Conservation (phyloP, 768 basidiomycete species). For the Russula compacta region DNA sequence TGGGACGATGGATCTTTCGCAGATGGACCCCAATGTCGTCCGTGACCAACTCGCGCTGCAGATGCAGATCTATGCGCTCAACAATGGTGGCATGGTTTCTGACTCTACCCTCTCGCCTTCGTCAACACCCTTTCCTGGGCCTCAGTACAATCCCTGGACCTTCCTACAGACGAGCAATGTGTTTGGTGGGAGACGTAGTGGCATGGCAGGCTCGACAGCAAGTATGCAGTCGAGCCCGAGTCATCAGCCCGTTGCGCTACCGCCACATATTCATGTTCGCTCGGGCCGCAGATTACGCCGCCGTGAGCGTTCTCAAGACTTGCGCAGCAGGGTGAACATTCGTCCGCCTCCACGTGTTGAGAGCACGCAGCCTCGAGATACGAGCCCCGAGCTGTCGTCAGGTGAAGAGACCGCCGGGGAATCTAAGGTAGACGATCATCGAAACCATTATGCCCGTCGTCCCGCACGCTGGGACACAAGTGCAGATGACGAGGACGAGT, state of each 20-base stretch:
- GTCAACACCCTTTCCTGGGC: conserved; percentile 59
- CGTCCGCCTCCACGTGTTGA: conserved; percentile 72
- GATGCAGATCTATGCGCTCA: conserved; percentile 70
- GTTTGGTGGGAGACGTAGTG: conserved; percentile 14
- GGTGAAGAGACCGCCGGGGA: conserved; percentile 79
- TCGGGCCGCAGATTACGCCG: conserved; percentile 40
- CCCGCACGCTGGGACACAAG: conserved; percentile 28
- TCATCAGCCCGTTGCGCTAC: conserved; percentile 53
- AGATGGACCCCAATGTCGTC: conserved; percentile 41
- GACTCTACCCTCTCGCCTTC: conserved; percentile 76
- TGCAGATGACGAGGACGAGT: conserved; percentile 33
- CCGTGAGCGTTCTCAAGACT: conserved; percentile 32
- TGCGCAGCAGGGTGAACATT: conserved; percentile 29
- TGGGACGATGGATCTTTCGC: conserved; percentile 19
- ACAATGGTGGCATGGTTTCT: conserved; percentile 51
- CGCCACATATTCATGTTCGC: conserved; percentile 39
- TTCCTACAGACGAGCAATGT: conserved; percentile 38
- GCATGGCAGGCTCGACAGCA: conserved; percentile 35
- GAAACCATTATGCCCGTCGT: conserved; percentile 10
- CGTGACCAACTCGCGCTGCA: conserved; percentile 66
- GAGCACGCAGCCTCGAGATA: conserved; percentile 76
- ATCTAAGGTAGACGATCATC: conserved; percentile 27
- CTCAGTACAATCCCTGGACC: conserved; percentile 65
- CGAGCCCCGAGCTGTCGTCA: conserved; percentile 66
- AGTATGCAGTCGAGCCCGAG: conserved; percentile 67